Conservation (phyloP, 2,329 filamentous ascomycete species). For the Calycina herbarum region DNA sequence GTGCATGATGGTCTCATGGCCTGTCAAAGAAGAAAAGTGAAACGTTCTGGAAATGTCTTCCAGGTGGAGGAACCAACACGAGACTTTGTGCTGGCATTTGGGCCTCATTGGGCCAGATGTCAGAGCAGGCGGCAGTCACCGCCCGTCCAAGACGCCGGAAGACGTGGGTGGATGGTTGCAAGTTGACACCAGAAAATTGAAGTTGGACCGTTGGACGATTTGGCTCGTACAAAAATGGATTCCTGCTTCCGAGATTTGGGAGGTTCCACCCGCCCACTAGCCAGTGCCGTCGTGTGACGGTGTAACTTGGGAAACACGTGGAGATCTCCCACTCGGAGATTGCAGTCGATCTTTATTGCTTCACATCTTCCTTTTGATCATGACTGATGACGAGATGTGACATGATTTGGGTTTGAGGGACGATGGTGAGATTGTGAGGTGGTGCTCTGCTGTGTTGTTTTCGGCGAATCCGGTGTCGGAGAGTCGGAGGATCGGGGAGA, state of each 20-base stretch:
- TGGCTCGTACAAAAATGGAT: background rate
- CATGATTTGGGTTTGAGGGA: no score
- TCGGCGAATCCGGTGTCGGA: background rate
- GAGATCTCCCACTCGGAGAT: background rate
- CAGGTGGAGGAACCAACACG: background rate
- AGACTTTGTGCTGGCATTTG: background rate
- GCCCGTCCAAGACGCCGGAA: background rate
- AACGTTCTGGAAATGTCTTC: constrained; percentile 1
- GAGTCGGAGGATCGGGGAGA: background rate
- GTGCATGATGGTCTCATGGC: background rate
- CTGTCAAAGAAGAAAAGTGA: constrained; percentile 3
- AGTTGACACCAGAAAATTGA: background rate
- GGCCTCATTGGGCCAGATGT: background rate
- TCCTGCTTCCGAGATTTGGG: background rate
- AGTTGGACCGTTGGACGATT: background rate
- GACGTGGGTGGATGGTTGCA: background rate
- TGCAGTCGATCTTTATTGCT: background rate
- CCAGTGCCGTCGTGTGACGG: background rate
- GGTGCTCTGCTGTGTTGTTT: background rate
- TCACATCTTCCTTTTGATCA: background rate
- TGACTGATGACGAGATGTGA: background rate
- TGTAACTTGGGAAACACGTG: background rate
- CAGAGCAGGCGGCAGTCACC: background rate
- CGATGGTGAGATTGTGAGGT: background rate
- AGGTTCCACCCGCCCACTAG: background rate